Evolutionary conservation across 495 filamentous ascomycete species (phyloP).

Genomic region (Bacidia gigantensis): DNA sequence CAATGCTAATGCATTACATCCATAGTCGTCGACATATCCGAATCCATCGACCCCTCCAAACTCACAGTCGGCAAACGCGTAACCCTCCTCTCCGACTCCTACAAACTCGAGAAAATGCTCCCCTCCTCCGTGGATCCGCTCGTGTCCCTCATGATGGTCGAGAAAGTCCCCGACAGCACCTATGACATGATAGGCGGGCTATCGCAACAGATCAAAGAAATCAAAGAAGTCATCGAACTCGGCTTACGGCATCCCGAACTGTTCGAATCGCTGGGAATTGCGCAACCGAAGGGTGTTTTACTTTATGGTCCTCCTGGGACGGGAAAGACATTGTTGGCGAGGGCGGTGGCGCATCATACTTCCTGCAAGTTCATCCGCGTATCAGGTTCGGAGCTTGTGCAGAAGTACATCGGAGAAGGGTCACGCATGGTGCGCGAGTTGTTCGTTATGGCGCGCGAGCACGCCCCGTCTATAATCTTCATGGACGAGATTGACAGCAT

Average conservation of each 20-base stretch:
- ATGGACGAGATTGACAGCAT: conserved; percentile 99
- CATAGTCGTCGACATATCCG: conserved; percentile 89
- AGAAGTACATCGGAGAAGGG: conserved; percentile 98
- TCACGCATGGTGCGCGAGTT: conserved; percentile 97
- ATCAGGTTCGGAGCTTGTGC: conserved; percentile 87
- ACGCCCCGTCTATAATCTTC: conserved; percentile 99
- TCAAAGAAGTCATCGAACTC: conserved; percentile 99
- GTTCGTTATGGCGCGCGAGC: conserved; percentile 97
- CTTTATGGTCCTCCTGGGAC: conserved; percentile 96
- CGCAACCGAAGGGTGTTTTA: conserved; percentile 93
- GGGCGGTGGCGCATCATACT: conserved; percentile 94
- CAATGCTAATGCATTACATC: conserved; percentile 11
- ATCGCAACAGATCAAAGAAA: conserved; percentile 99
- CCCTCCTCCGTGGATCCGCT: conserved; percentile 95
- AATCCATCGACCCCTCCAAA: conserved; percentile 86
- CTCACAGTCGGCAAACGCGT: conserved; percentile 97
- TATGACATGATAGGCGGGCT: conserved; percentile 99
- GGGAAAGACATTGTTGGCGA: conserved; percentile 88
- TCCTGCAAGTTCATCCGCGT: conserved; percentile 99
- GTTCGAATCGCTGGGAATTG: conserved; percentile 96
- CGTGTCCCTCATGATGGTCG: conserved; percentile 99
- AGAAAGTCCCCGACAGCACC: conserved; percentile 98
- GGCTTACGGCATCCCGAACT: conserved; percentile 96
- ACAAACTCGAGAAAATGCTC: conserved; percentile 96
- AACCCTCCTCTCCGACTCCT: conserved; percentile 85